These are phyloP conservation scores for Mycena sp. DNA, from an alignment of 1,284 basidiomycete species.

Conservation along the genomic window DNA sequence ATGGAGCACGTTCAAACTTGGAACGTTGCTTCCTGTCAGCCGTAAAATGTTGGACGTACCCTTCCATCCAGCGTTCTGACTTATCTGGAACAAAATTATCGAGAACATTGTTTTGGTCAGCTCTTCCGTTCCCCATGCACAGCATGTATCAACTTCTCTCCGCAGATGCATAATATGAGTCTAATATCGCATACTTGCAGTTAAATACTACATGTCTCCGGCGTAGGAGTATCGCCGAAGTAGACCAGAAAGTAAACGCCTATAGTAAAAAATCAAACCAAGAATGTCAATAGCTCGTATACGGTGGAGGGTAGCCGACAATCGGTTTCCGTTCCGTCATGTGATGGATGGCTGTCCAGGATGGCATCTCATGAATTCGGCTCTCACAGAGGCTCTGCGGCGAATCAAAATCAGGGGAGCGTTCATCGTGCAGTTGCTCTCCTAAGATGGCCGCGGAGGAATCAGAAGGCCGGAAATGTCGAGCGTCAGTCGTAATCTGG, in stretches of 20 bases:
- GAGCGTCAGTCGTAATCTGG: slow-evolving; percentile 21
- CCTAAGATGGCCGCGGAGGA: slow-evolving; percentile 1
- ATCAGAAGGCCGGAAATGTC: not conserved
- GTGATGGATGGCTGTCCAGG: not conserved
- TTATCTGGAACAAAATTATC: too few relatives aligned
- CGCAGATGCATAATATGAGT: not conserved
- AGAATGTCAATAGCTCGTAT: slow-evolving; percentile 21
- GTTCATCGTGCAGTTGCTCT: not conserved
- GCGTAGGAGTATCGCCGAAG: not conserved
- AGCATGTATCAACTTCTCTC: not conserved
- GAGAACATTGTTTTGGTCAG: too few relatives aligned
- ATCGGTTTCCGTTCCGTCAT: not conserved
- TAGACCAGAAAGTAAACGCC: slow-evolving; percentile 1
- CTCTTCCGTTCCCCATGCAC: not conserved
- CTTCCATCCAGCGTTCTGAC: too few relatives aligned
- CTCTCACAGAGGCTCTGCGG: slow-evolving; percentile 5
- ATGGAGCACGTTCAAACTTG: too few relatives aligned
- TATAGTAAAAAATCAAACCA: not conserved
- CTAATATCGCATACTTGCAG: too few relatives aligned
- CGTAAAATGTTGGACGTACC: too few relatives aligned
- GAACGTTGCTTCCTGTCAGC: too few relatives aligned
- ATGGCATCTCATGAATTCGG: slow-evolving; percentile 12
- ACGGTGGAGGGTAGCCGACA: slow-evolving; percentile 20
- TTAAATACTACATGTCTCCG: too few relatives aligned
- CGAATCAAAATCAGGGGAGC: not conserved